Base-by-base conservation (phyloP, 768 basidiomycete species). In the Gelatoporia subvermispora region DNA sequence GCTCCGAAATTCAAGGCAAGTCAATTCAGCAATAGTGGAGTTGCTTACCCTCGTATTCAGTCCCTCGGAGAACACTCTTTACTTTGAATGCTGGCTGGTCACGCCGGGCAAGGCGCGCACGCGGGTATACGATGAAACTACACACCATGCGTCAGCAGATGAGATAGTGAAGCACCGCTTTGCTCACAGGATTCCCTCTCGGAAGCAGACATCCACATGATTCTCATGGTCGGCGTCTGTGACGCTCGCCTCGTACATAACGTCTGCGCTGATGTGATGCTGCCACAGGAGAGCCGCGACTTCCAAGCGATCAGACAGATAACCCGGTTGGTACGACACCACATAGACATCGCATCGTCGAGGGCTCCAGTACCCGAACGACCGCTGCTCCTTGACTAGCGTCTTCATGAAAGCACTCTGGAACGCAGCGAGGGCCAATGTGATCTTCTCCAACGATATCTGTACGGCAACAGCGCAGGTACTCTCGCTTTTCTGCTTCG, bases 311-410 rank as follows among this genome's bases (percentile, higher is more conserved):
- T 91, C 90, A 52, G 82, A 79, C 31, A 93, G 68, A 58, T 82
- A 75, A 9, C 90, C 89, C 8, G 80, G 71, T 52, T 87, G 82
- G 51, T 84, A 88, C 0, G 88, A 88, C 22, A 90, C 79, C 11
- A 93, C 74, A 53, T 92, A 93, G 10, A 93, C 90, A 54, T 93
- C 90, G 55, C 91, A 92, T 35, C 88, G 74, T 15, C 89, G 76
- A n/a, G 90, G 90, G 64, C 87, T 88, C 88, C 88, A 93, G 60
- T 81, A 88, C 0, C 91, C 90, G 52, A 90, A 93, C 0, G 91
- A 90, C 10, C 81, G 79, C 51, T 83, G 79, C 58, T 90, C 87
- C 62, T 85, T 90, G 45, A 89, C 70, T 4, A 89, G 72, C 2
- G 76, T 75, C 61, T 81, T 82, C 34, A 88, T 76, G 1, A 84